Evolutionary conservation across 2,329 filamentous ascomycete genomes (phyloP).

Genomic region (Polychaeton citri): DNA sequence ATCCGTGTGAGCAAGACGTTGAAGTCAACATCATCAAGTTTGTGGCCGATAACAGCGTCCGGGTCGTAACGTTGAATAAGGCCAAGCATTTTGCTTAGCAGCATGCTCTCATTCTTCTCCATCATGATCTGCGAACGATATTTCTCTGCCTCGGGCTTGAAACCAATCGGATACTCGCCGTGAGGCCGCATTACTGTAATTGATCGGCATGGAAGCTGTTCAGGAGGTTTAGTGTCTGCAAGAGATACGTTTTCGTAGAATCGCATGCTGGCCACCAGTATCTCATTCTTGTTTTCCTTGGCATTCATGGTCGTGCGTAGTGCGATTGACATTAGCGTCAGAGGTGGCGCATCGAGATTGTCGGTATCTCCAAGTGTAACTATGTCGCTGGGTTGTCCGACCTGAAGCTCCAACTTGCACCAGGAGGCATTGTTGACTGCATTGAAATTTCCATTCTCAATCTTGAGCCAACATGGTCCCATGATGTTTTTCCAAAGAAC

Average conservation of each 20-base stretch:
- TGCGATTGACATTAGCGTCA: constrained; percentile 92
- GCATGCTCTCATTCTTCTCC: constrained; percentile 69
- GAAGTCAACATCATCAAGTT: constrained; percentile 95
- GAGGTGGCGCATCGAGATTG: constrained; percentile 65
- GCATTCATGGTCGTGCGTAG: constrained; percentile 79
- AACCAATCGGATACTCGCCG: constrained; percentile 70
- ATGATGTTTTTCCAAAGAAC: constrained; percentile 98
- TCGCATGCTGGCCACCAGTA: constrained; percentile 78
- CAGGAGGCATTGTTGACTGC: constrained; percentile 85
- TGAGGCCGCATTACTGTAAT: constrained; percentile 85
- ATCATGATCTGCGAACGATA: constrained; percentile 58
- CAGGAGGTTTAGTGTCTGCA: constrained; percentile 73
- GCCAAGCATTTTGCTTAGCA: constrained; percentile 79
- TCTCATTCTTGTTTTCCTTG: constrained; percentile 92
- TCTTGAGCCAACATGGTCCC: constrained; percentile 95
- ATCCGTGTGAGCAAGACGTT: constrained; percentile 78
- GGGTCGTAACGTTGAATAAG: constrained; percentile 80
- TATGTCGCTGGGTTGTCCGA: constrained; percentile 65
- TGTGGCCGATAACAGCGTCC: constrained; percentile 85
- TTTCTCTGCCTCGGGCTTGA: constrained; percentile 64
- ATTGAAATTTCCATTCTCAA: constrained; percentile 71
- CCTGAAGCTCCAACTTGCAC: constrained; percentile 86
- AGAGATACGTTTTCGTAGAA: constrained; percentile 85
- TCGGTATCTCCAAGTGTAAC: constrained; percentile 63
- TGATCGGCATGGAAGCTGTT: constrained; percentile 76